Percentiles rank a stretch among this genome's conserved stretches.
These are phyloP conservation scores for Epichloe hybrida DNA, from an alignment of 2,329 filamentous ascomycete genomes.

Conservation along the genomic window DNA sequence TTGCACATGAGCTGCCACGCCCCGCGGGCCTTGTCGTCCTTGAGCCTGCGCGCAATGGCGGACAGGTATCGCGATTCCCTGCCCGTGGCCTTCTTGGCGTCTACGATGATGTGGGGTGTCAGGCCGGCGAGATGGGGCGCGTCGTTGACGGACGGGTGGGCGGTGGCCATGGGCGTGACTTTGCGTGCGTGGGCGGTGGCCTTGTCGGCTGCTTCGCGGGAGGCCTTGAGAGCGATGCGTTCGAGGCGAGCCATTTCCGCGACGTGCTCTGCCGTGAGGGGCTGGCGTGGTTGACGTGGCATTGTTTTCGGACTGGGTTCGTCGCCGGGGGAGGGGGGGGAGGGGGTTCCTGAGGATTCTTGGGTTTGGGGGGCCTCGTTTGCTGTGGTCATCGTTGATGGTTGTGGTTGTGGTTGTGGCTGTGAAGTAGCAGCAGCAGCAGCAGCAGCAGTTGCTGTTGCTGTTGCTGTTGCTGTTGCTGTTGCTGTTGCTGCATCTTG, in stretches of 20 bases:
- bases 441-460: no score
- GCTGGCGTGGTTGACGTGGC: neutral
- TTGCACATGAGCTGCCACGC: constrained; percentile 64
- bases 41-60: constrained; percentile 42
- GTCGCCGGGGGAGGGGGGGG: neutral
- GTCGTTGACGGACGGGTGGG: constrained; percentile 42
- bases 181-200: constrained; percentile 42
- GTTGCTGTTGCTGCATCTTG: neutral
- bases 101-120: constrained; percentile 56
- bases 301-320: constrained; percentile 1
- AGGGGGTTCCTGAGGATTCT: constrained; percentile 11
- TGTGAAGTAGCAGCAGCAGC: no score
- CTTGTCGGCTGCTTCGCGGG: constrained; percentile 41
- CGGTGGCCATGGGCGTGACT: constrained; percentile 32
- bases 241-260: constrained; percentile 49
- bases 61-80: constrained; percentile 60
- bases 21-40: constrained; percentile 43
- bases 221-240: constrained; percentile 41
- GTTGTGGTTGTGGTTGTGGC: neutral
- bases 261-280: constrained; percentile 38
- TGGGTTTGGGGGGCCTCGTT: neutral
- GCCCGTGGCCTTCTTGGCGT: constrained; percentile 65
- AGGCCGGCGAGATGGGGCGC: constrained; percentile 43
- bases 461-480: neutral
- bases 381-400: neutral